Base-by-base conservation (phyloP, 768 basidiomycete species). In the Tricholoma furcatifolium region DNA sequence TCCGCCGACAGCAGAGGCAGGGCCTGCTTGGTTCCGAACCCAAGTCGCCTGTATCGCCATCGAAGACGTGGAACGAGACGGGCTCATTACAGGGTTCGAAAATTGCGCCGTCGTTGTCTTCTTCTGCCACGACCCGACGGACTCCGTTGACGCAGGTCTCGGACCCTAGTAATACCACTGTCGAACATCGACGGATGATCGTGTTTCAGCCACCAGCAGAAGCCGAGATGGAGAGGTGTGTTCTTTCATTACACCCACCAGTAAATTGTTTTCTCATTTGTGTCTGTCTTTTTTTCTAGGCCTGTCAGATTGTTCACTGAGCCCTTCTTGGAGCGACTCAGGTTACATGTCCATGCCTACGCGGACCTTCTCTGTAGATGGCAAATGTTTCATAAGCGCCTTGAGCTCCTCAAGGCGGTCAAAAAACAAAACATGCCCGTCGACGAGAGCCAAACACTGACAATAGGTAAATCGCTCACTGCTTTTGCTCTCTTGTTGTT, bases 331-430 rank as follows among this genome's bases (percentile, higher is more conserved):
- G 67, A 72, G 17, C 74, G 75, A 54, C 72, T 78, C 56, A 62
- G 65, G 47, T 55, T 65, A 27, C 89, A 93, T 65, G 73, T 93
- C 18, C 68, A 83, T 39, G 74, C 76, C 1, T 94, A 93, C 62
- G 87, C 88, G 6, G 89, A 93, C 51, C 70, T 87, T 56, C 71
- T 94, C 20, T 82, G 83, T 57, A 71, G 84, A 40, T 94, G 92
- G 93, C 71, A 82, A 56, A 65, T 91, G 47, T 71, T 80, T 59
- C 75, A 82, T 36, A 88, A 91, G 63, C 81, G 91, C 2, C 68
- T 85, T 15, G 89, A 91, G 57, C 74, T 93, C 1, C 68, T 93
- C 51, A 89, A 89, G 57, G 74, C 80, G n/a, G 76, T 85, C 18
- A 74, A 74, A 55, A 66, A 61, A 32, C 62, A 64, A 17, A 50